Percentiles rank a stretch among this genome's conserved stretches.
These are phyloP conservation scores for Berkeleyomyces rouxiae DNA, from an alignment of 2,329 filamentous ascomycete species.

Conservation along the genomic window DNA sequence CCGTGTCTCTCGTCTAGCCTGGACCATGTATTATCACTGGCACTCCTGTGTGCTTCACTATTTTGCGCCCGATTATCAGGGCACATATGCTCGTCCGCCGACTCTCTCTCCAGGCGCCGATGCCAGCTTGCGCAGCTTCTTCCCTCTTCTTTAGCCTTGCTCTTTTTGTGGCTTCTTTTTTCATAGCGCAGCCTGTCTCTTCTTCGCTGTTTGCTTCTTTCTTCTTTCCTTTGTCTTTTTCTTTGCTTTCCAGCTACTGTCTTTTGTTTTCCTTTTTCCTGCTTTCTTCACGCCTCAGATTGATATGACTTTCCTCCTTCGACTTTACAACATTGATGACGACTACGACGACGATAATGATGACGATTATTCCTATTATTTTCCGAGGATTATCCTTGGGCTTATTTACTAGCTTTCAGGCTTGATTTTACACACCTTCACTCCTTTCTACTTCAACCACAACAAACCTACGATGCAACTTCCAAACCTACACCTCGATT, in stretches of 20 bases:
- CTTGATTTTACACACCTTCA: not conserved
- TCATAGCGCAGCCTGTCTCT: not conserved
- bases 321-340: conserved; percentile 3
- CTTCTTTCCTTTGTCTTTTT: not conserved
- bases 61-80: not conserved
- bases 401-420: not conserved
- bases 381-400: not conserved
- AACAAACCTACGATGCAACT: not conserved
- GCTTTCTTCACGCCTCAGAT: conserved; percentile 5
- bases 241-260: not conserved
- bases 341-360: conserved; percentile 2
- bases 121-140: not conserved
- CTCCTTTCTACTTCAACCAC: not conserved
- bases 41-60: not conserved
- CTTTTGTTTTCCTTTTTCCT: conserved; percentile 17
- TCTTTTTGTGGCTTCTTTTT: not conserved
- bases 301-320: not conserved
- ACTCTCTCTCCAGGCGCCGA: not conserved
- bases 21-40: not conserved
- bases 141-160: not conserved
- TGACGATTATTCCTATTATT: conserved; percentile 5
- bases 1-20: not conserved
- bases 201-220: not conserved
- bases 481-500: not conserved
- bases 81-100: not conserved